phyloP scores from a whole-genome alignment of 1,284 basidiomycete species.

The Psilocybe mexicana region DNA sequence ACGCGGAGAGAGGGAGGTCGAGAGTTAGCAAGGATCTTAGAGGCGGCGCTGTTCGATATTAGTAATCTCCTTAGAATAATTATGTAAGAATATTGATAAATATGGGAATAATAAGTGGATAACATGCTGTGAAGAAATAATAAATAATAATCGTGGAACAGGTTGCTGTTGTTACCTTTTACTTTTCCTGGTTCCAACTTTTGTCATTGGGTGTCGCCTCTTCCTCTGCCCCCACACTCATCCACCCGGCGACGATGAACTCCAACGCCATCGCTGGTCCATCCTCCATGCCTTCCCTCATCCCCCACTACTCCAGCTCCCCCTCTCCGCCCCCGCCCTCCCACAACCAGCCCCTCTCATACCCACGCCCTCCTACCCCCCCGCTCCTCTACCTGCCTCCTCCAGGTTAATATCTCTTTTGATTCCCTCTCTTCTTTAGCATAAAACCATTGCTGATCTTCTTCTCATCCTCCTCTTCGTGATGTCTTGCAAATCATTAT shows the following conservation, averaged over 20 bases:
- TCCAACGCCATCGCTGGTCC: slow-evolving; percentile 45
- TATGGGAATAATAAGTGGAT: background rate
- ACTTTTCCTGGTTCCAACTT: background rate
- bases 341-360: slow-evolving; percentile 30
- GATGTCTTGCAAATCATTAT: background rate
- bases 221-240: background rate
- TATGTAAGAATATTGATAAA: background rate
- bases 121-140: background rate
- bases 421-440: background rate
- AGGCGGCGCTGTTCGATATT: slow-evolving; percentile 33
- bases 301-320: slow-evolving; percentile 22
- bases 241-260: slow-evolving; percentile 27
- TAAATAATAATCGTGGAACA: background rate
- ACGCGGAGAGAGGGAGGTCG: slow-evolving; percentile 50
- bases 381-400: slow-evolving; percentile 42
- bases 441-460: slow-evolving; percentile 1
- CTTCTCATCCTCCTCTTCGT: background rate
- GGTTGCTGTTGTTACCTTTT: background rate
- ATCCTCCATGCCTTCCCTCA: slow-evolving; percentile 29
- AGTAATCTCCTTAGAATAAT: background rate
- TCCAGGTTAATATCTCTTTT: slow-evolving; percentile 34
- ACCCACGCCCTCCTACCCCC: slow-evolving; percentile 25
- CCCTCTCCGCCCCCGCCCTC: slow-evolving; percentile 31
- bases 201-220: too few relatives aligned
- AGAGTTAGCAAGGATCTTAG: slow-evolving; percentile 55